phyloP scores from a whole-genome alignment of 345 rosid genomes.

The Schrenkiella parvula region DNA sequence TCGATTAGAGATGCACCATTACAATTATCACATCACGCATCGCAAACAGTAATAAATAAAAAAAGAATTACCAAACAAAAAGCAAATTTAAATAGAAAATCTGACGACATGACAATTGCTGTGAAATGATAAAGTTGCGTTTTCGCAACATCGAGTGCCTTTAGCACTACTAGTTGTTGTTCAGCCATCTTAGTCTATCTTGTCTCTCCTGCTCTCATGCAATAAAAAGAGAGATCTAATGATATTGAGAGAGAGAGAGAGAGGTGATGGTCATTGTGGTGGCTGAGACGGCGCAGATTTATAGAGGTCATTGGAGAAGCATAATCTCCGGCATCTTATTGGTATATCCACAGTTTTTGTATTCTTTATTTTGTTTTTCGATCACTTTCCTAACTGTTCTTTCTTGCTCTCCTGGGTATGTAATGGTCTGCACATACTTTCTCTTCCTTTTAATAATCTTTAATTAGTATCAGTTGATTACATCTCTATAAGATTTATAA shows the following conservation, averaged over 20 bases:
- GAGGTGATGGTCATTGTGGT: background rate
- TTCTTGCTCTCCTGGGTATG: background rate
- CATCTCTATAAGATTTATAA: background rate
- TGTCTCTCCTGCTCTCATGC: background rate
- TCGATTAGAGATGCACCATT: too few species aligned
- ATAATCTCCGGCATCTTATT: constrained; percentile 12
- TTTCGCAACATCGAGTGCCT: constrained; percentile 57
- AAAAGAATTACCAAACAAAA: too few species aligned
- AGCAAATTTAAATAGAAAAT: too few species aligned
- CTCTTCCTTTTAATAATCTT: background rate
- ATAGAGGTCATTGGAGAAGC: constrained; percentile 6
- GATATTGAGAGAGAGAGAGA: background rate
- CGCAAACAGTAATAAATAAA: too few species aligned
- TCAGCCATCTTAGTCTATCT: background rate
- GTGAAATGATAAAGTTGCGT: constrained; percentile 65
- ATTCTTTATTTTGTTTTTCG: background rate
- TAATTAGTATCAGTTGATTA: background rate
- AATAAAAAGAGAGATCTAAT: background rate
- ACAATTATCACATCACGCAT: too few species aligned
- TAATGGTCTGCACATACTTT: constrained; percentile 5
- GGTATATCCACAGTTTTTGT: constrained; percentile 25
- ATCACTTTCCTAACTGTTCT: background rate
- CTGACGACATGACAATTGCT: constrained; percentile 58
- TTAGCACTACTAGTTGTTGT: constrained; percentile 40
- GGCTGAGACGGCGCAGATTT: background rate